Evolutionary conservation across 345 rosid species (phyloP).

Genomic region (Eutrema heterophyllum): DNA sequence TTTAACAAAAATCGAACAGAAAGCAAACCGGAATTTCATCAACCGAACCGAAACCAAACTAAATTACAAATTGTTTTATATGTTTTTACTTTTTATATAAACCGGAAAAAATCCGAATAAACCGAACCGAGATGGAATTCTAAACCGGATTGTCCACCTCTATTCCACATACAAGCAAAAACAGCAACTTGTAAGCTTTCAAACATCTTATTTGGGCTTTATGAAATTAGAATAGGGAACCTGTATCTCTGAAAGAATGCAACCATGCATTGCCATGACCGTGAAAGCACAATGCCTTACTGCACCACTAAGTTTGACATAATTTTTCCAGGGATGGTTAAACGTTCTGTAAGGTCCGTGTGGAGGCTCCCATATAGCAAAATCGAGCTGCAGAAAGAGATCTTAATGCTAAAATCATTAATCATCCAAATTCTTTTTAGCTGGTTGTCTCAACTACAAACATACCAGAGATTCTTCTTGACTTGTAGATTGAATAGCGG

Average conservation of each 20-base stretch:
- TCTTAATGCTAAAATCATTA: not conserved
- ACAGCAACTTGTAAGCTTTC: not conserved
- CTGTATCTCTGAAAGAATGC: conserved; percentile 85
- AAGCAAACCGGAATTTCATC: not conserved
- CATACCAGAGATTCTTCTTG: conserved; percentile 77
- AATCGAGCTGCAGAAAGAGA: conserved; percentile 43
- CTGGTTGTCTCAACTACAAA: not conserved
- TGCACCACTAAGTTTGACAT: conserved; percentile 72
- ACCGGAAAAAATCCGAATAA: not conserved
- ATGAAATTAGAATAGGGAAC: conserved; percentile 26
- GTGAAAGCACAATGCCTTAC: conserved; percentile 83
- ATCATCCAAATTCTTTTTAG: not conserved
- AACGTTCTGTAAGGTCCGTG: conserved; percentile 73
- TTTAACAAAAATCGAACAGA: not conserved
- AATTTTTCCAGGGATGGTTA: conserved; percentile 71
- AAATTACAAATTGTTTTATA: not conserved
- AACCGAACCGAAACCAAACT: not conserved
- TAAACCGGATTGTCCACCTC: not conserved
- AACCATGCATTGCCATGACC: conserved; percentile 95
- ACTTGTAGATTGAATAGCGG: conserved; percentile 71
- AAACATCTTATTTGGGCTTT: not conserved
- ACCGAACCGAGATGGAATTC: not conserved
- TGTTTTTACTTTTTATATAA: not conserved
- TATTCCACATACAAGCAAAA: not conserved
- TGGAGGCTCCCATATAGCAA: conserved; percentile 89